These are phyloP conservation scores for Vicia faba DNA, from an alignment of 306 rosid genomes.

Conservation along the genomic window DNA sequence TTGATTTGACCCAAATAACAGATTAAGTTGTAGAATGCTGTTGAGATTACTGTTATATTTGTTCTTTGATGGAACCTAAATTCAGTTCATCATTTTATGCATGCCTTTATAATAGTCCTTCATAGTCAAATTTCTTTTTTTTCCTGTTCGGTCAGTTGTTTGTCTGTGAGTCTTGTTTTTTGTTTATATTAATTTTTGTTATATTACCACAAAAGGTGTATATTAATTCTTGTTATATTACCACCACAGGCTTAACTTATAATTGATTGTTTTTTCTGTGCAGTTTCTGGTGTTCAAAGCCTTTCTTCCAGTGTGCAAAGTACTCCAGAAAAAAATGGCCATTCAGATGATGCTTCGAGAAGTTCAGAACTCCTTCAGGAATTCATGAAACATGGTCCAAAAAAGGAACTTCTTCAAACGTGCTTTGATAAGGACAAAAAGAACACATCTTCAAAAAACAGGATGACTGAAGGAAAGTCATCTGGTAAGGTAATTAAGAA, in stretches of 20 bases:
- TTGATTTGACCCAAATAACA: conserved; percentile 6
- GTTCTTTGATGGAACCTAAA: conserved; percentile 30
- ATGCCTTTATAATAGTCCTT: too few species aligned
- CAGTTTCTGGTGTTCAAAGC: conserved; percentile 86
- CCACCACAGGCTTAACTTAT: conserved; percentile 24
- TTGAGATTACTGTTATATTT: conserved; percentile 2
- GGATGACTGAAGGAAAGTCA: conserved; percentile 63
- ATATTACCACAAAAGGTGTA: conserved; percentile 13
- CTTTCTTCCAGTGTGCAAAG: conserved; percentile 88
- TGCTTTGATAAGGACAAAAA: conserved; percentile 70
- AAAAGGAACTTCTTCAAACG: conserved; percentile 61
- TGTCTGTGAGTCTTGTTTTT: conserved; percentile 25
- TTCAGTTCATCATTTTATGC: conserved; percentile 15
- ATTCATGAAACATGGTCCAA: conserved; percentile 71
- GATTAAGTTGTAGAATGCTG: conserved; percentile 6
- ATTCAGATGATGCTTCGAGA: conserved; percentile 83
- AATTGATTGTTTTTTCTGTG: conserved; percentile 41
- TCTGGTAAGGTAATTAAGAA: conserved; percentile 70
- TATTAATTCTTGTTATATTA: conserved; percentile 17
- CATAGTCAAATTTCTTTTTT: too few species aligned
- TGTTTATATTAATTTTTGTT: conserved; percentile 19
- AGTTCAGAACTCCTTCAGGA: conserved; percentile 82
- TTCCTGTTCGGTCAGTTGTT: too few species aligned
- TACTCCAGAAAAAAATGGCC: conserved; percentile 88
- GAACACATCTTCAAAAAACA: conserved; percentile 50